These are phyloP conservation scores for Saccharomyces paradoxus DNA, from an alignment of 805 yeast genomes.

Conservation along the genomic window DNA sequence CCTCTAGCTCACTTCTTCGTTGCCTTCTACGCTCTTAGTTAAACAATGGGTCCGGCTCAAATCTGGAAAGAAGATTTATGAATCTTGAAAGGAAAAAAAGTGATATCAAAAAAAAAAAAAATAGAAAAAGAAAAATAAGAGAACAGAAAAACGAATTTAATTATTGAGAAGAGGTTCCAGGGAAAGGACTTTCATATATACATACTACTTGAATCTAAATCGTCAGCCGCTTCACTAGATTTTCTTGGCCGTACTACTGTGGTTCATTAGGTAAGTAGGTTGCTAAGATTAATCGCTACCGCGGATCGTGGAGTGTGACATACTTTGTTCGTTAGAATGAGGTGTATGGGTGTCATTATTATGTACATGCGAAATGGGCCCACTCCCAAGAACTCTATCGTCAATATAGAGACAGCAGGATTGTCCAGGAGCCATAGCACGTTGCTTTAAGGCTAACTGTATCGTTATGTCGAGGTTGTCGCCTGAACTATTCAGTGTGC, in stretches of 20 bases:
- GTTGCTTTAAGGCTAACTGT: conserved; percentile 36
- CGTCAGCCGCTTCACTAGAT: background rate
- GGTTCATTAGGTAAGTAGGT: background rate
- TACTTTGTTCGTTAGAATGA: background rate
- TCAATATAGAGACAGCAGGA: conserved; percentile 63
- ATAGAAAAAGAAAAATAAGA: background rate
- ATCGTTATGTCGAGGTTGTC: conserved; percentile 25
- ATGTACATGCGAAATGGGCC: conserved; percentile 19
- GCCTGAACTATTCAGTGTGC: conserved; percentile 9
- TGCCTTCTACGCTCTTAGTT: background rate
- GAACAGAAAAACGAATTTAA: too few relatives aligned
- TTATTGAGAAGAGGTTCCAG: background rate
- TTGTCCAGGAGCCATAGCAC: conserved; percentile 91
- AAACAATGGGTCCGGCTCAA: background rate
- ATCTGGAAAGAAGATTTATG: background rate
- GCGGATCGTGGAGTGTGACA: background rate
- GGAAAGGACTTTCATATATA: background rate
- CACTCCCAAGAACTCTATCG: conserved; percentile 62
- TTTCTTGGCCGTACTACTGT: background rate
- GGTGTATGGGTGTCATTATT: background rate
- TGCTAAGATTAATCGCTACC: background rate
- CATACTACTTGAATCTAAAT: too few relatives aligned
- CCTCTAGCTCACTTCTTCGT: background rate
- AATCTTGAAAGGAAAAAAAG: background rate
- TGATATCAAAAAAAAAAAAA: background rate